Evolutionary conservation across 2,329 filamentous ascomycete genomes (phyloP).

Genomic region (Bimuria novae-zelandiae): DNA sequence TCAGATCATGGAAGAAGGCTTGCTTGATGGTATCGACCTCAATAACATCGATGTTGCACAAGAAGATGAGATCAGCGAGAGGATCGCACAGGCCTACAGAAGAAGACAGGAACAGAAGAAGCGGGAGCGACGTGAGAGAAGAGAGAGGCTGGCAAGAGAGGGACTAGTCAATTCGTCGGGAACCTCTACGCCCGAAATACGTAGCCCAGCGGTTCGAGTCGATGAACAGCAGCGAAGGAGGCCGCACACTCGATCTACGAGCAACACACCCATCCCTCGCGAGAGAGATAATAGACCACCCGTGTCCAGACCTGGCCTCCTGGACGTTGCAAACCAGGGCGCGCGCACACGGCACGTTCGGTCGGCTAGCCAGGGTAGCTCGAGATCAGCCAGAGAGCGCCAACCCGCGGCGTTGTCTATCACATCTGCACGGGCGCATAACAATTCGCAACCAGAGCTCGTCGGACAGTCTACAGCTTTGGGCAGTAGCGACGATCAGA

Average conservation of each 20-base stretch:
- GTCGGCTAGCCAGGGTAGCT: constrained; percentile 55
- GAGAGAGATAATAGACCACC: constrained; percentile 44
- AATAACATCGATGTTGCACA: constrained; percentile 82
- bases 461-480: constrained; percentile 41
- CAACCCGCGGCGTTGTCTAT: constrained; percentile 29
- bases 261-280: constrained; percentile 40
- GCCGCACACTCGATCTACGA: constrained; percentile 41
- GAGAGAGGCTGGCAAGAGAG: constrained; percentile 47
- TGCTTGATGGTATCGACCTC: constrained; percentile 85
- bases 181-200: constrained; percentile 28
- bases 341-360: constrained; percentile 43
- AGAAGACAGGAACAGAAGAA: constrained; percentile 70
- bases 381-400: constrained; percentile 41
- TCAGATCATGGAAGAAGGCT: constrained; percentile 84
- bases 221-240: constrained; percentile 38
- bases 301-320: constrained; percentile 53
- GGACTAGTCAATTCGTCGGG: constrained; percentile 30
- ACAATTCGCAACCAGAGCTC: constrained; percentile 70
- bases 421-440: constrained; percentile 52
- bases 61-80: constrained; percentile 87
- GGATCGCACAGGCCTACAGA: constrained; percentile 86
- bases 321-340: constrained; percentile 47
- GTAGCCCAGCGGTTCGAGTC: constrained; percentile 34
- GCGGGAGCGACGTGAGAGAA: constrained; percentile 47
- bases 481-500: constrained; percentile 26